Conservation (phyloP, 495 filamentous ascomycete genomes). For the Talaromyces stipitatus region DNA sequence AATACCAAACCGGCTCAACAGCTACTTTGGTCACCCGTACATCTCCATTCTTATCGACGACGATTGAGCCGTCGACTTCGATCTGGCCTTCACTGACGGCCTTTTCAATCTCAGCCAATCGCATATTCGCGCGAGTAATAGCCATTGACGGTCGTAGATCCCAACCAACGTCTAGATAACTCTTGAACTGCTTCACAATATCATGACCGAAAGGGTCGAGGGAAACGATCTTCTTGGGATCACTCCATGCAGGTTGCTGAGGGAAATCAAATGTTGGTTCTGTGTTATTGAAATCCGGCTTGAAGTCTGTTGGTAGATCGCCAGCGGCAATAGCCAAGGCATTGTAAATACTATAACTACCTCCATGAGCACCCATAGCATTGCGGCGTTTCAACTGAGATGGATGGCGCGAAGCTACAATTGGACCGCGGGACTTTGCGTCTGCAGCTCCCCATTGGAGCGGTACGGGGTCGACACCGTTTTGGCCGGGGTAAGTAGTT, state of each 20-base stretch:
- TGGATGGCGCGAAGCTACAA: conserved; percentile 75
- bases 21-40: conserved; percentile 95
- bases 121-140: conserved; percentile 94
- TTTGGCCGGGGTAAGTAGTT: conserved; percentile 91
- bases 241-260: conserved; percentile 81
- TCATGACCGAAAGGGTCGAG: conserved; percentile 95
- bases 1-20: conserved; percentile 93
- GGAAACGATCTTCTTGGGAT: conserved; percentile 91
- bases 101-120: conserved; percentile 84
- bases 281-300: conserved; percentile 89
- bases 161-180: conserved; percentile 57
- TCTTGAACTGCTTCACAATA: conserved; percentile 33
- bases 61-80: conserved; percentile 83
- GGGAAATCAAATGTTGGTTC: conserved; percentile 85
- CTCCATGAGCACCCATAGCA: conserved; percentile 84
- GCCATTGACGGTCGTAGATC: conserved; percentile 95
- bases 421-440: conserved; percentile 67
- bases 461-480: conserved; percentile 81
- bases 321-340: conserved; percentile 89
- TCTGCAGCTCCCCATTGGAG: conserved; percentile 85
- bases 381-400: conserved; percentile 80
- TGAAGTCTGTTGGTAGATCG: conserved; percentile 75
- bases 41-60: conserved; percentile 74
- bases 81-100: conserved; percentile 73
- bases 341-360: conserved; percentile 96